Evolutionary conservation across 345 rosid genomes (phyloP).

Genomic region (Turritis glabra): DNA sequence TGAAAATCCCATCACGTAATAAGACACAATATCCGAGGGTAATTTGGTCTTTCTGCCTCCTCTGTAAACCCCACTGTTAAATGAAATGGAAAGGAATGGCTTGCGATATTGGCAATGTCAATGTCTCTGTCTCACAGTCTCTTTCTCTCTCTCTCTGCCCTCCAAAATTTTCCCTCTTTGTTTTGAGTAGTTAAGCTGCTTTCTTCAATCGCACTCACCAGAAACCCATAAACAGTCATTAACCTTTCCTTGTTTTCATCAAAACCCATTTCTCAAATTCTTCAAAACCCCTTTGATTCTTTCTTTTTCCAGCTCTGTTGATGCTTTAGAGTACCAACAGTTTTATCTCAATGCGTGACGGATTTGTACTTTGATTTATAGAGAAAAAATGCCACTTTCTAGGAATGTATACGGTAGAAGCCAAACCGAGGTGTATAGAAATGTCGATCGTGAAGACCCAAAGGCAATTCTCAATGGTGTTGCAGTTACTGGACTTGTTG

Average conservation of each 20-base stretch:
- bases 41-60: constrained; percentile 4
- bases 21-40: constrained; percentile 15
- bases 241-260: constrained; percentile 9
- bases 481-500: constrained; percentile 81
- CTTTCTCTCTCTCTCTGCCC: constrained; percentile 11
- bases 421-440: constrained; percentile 54
- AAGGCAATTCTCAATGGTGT: constrained; percentile 75
- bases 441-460: constrained; percentile 73
- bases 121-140: constrained; percentile 23
- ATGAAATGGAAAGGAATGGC: constrained; percentile 51
- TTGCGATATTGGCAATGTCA: constrained; percentile 78
- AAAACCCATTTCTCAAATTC: constrained; percentile 34
- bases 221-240: constrained; percentile 23
- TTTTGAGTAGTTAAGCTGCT: constrained; percentile 74
- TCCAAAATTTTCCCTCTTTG: constrained; percentile 38
- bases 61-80: background rate
- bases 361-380: background rate
- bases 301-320: constrained; percentile 2
- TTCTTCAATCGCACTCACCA: constrained; percentile 51
- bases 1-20: constrained; percentile 16
- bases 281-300: constrained; percentile 10
- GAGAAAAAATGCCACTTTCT: constrained; percentile 66
- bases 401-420: constrained; percentile 67
- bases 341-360: background rate
- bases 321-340: background rate